Percentiles rank a stretch among this genome's conserved stretches.
phyloP scores from a whole-genome alignment of 2,329 filamentous ascomycete genomes.

The Nemania bipapillata region DNA sequence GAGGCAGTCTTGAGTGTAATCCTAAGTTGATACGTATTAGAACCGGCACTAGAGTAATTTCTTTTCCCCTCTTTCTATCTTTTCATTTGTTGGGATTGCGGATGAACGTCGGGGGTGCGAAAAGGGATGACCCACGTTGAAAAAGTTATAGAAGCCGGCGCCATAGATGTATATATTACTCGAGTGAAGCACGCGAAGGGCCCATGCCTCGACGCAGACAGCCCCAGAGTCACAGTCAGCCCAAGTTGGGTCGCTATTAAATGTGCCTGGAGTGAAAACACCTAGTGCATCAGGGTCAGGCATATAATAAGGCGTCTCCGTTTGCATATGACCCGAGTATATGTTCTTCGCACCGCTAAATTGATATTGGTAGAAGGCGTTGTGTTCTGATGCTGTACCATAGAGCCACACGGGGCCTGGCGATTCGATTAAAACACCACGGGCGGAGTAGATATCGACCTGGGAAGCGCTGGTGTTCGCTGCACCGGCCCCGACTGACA shows the following conservation, averaged over 20 bases:
- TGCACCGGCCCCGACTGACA: too few species aligned
- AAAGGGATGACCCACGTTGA: too few species aligned
- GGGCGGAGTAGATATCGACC: slow-evolving; percentile 64
- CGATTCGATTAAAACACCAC: slow-evolving; percentile 60
- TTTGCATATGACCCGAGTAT: slow-evolving; percentile 70
- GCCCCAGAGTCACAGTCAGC: slow-evolving; percentile 55
- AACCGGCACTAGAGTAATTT: too few species aligned
- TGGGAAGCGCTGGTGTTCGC: slow-evolving; percentile 60
- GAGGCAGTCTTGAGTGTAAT: too few species aligned
- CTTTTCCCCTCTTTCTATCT: too few species aligned
- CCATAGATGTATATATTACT: slow-evolving; percentile 66
- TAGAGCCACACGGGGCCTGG: slow-evolving; percentile 65
- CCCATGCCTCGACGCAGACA: slow-evolving; percentile 66
- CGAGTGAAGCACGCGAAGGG: slow-evolving; percentile 67
- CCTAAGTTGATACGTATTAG: too few species aligned
- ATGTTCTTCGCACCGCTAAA: slow-evolving; percentile 66
- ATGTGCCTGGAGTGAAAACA: slow-evolving; percentile 60
- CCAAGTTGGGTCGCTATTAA: slow-evolving; percentile 62
- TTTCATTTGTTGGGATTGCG: too few species aligned
- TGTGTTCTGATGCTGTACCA: slow-evolving; percentile 70
- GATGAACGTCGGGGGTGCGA: too few species aligned
- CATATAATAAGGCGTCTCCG: slow-evolving; percentile 75
- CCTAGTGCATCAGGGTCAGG: slow-evolving; percentile 64
- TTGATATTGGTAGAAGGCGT: slow-evolving; percentile 72
- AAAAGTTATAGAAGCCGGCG: slow-evolving; percentile 69